These are phyloP conservation scores for Dichotomopilus funicola DNA, from an alignment of 2,329 filamentous ascomycete genomes.

Conservation along the genomic window DNA sequence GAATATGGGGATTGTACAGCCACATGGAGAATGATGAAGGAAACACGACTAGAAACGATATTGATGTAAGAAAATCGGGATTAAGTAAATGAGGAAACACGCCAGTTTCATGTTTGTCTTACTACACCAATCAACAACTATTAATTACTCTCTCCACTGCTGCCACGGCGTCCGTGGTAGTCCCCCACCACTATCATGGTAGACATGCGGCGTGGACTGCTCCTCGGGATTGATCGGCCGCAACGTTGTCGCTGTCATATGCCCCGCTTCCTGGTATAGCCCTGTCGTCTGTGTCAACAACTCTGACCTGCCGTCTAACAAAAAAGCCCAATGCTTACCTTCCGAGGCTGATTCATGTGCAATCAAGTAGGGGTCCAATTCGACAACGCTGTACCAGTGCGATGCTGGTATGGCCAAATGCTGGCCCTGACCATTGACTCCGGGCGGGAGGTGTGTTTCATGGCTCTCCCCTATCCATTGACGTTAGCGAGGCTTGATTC, in stretches of 20 bases:
- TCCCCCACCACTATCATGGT: background rate
- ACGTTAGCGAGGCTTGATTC: background rate
- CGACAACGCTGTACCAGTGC: background rate
- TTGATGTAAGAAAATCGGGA: too few species aligned
- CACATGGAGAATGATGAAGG: too few species aligned
- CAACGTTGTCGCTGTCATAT: background rate
- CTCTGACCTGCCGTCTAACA: background rate
- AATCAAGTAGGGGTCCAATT: background rate
- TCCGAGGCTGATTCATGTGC: background rate
- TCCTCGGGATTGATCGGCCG: background rate
- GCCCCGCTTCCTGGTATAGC: background rate
- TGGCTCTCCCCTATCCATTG: background rate
- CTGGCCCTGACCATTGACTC: background rate
- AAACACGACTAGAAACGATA: too few species aligned
- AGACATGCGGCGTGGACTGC: background rate
- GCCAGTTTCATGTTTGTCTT: too few species aligned
- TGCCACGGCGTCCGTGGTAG: background rate
- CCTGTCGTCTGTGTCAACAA: background rate
- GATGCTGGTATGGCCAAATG: background rate
- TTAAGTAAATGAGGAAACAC: too few species aligned
- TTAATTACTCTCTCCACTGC: background rate
- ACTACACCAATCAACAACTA: too few species aligned
- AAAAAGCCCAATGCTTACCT: background rate
- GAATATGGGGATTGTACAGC: too few species aligned
- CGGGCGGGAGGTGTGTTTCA: background rate